Percentiles rank a stretch among this genome's conserved stretches.
Conservation (phyloP, 345 rosid species). For the Trapa incisa region DNA sequence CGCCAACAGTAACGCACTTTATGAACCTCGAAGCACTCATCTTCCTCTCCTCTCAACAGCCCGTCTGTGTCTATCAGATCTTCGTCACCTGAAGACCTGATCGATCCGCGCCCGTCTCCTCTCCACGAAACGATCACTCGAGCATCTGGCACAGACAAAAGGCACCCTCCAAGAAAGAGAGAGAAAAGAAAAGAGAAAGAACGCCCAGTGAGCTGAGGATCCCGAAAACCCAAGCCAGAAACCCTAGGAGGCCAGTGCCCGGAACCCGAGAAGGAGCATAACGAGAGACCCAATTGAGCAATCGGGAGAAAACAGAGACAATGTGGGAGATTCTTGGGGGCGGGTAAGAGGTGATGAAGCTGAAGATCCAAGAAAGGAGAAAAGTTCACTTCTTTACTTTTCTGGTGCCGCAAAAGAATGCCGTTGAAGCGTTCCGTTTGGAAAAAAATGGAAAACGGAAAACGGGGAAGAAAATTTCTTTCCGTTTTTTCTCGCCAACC, state of each 20-base stretch:
- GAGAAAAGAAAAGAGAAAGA: not conserved
- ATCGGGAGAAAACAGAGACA: slow-evolving; percentile 1
- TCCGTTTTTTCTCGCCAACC: not conserved
- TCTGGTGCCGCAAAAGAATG: not conserved
- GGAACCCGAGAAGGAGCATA: not conserved
- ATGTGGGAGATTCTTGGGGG: not conserved
- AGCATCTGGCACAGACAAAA: slow-evolving; percentile 1
- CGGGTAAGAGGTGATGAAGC: slow-evolving; percentile 1
- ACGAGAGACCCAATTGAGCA: slow-evolving; percentile 1
- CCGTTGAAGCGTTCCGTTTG: too few relatives aligned
- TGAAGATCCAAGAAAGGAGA: slow-evolving; percentile 6
- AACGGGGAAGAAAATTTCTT: too few relatives aligned
- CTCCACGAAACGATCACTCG: slow-evolving; percentile 3
- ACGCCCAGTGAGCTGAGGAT: not conserved
- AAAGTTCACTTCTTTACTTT: too few relatives aligned
- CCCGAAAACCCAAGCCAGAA: not conserved
- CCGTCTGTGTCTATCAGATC: slow-evolving; percentile 7
- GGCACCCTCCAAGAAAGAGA: not conserved
- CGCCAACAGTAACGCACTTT: slow-evolving; percentile 97
- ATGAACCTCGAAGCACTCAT: slow-evolving; percentile 95
- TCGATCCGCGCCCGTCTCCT: slow-evolving; percentile 3
- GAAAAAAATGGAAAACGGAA: too few relatives aligned
- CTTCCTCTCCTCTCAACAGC: slow-evolving; percentile 5
- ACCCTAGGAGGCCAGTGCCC: not conserved
- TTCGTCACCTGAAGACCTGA: slow-evolving; percentile 5